A percentile compares a stretch with the other conserved stretches of the same genome.
phyloP scores from a whole-genome alignment of 108 stramenopile species.

The Cylindrotheca closterium region DNA sequence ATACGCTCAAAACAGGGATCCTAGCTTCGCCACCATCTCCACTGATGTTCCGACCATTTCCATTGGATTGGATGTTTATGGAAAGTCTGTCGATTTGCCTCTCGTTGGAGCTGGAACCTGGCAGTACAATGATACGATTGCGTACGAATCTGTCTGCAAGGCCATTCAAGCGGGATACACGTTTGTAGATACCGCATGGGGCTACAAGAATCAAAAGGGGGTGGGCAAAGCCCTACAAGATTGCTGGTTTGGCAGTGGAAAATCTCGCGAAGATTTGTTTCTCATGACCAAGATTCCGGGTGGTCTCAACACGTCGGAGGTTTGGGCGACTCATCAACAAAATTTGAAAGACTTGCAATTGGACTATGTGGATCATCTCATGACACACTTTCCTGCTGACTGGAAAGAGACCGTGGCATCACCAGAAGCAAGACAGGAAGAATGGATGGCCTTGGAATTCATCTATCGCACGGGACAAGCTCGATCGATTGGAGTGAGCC shows the following conservation, averaged over 20 bases:
- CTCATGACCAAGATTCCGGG: constrained; percentile 69
- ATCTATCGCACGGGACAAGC: constrained; percentile 44
- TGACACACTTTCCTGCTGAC: constrained; percentile 61
- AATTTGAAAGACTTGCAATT: constrained; percentile 44
- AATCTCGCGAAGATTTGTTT: constrained; percentile 44
- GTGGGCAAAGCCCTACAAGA: constrained; percentile 53
- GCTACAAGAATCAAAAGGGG: constrained; percentile 53
- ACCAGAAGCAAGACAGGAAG: constrained; percentile 36
- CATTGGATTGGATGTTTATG: constrained; percentile 44
- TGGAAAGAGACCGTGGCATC: constrained; percentile 36
- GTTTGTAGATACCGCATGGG: constrained; percentile 55
- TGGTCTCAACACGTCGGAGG: constrained; percentile 36
- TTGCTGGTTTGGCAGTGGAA: constrained; percentile 40
- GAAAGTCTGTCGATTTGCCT: constrained; percentile 38
- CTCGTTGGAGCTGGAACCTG: constrained; percentile 61
- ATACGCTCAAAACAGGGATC: no score
- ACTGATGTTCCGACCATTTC: constrained; percentile 32
- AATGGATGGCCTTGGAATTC: constrained; percentile 51
- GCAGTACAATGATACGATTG: constrained; percentile 56
- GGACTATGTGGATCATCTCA: constrained; percentile 64
- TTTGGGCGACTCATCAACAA: constrained; percentile 28
- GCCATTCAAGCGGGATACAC: constrained; percentile 52
- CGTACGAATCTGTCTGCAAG: constrained; percentile 54
- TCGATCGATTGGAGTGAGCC: constrained; percentile 52
- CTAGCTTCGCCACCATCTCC: no score